Conservation (phyloP, 352 stramenopile genomes). For the Phytophthora tubulina region DNA sequence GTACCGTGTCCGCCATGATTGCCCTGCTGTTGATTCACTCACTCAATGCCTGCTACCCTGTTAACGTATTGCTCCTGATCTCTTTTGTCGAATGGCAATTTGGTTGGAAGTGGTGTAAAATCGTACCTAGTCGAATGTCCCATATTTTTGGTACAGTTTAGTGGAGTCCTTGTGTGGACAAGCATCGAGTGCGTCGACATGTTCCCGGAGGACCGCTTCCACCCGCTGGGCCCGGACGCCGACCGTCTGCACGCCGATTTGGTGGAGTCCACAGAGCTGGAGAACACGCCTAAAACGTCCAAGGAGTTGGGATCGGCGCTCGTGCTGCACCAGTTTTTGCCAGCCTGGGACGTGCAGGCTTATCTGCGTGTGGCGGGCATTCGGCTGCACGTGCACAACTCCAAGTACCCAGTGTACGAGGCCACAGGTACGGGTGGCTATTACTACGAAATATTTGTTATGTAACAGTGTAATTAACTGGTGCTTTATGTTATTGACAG, state of each 20-base stretch:
- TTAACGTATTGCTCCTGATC: slow-evolving; percentile 7
- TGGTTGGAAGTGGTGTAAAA: slow-evolving; percentile 39
- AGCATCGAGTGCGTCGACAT: slow-evolving; percentile 41
- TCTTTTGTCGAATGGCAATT: slow-evolving; percentile 14
- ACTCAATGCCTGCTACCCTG: slow-evolving; percentile 5
- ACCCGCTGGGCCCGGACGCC: slow-evolving; percentile 74
- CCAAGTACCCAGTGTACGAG: slow-evolving; percentile 83
- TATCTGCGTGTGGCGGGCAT: slow-evolving; percentile 86
- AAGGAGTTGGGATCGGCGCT: slow-evolving; percentile 73
- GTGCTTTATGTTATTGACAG: slow-evolving; percentile 32
- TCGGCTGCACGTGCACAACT: slow-evolving; percentile 87
- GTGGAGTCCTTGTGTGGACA: slow-evolving; percentile 2
- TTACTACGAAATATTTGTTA: neutral
- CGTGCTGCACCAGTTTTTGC: slow-evolving; percentile 87
- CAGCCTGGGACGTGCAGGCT: slow-evolving; percentile 85
- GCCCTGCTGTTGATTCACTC: slow-evolving; percentile 2
- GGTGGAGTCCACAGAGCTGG: slow-evolving; percentile 53
- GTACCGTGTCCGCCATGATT: slow-evolving; percentile 93
- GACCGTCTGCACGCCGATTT: slow-evolving; percentile 80
- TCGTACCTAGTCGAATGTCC: slow-evolving; percentile 33
- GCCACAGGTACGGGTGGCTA: slow-evolving; percentile 60
- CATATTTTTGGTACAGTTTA: neutral
- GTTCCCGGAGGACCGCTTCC: slow-evolving; percentile 87
- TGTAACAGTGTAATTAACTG: slow-evolving; percentile 2
- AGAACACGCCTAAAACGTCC: slow-evolving; percentile 74